Evolutionary conservation across 345 rosid species (phyloP), one percentile per base, ranked within the genome.

Genomic region (Eucalyptus grandis): DNA sequence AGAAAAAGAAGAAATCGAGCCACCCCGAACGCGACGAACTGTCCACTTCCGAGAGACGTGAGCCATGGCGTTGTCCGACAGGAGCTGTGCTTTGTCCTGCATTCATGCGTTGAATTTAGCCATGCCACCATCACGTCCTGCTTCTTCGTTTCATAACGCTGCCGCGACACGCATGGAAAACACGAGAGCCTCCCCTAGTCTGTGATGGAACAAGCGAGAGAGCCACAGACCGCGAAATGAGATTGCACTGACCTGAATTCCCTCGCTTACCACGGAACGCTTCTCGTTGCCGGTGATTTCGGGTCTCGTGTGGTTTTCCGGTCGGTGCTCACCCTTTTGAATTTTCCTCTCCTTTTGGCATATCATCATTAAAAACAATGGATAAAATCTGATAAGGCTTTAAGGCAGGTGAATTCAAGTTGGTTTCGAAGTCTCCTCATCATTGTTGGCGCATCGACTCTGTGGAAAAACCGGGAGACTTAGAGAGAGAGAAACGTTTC

Each of bases 61-160:
- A 47, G 88, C 92, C 89, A 89, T 90, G 92, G 83, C 90, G 90
- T 54, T 86, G 87, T 49, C 37, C 16, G 53, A 54, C 22, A 17
- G 88, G 16, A 14, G 4, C 30, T 56, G 6, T 24, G 13, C 62
- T 24, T 0, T 7, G 62, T 56, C 62, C 21, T 11, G 47, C 47
- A 40, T 77, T 6, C 83, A 11, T 3, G 83, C 47, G 27, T 77
- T 13, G 24, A 40, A 56, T 77, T 4, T 26, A 37, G 47, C 27
- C 47, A 22, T 77, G 83, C 2, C 83, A 12, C 26, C 24, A 22
- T 72, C 44, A 17, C 82, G 82, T 17, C 44, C 44, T 67, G 7
- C 82, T 56, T 2, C 82, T 72, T 44, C 43, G 47, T 40, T 22
- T 37, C 43, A 40, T 40, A 6, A 40, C 30, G 24, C 44, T 3